These are phyloP conservation scores for Coemansia sp. DNA, from an alignment of 192 early-diverging fungal genomes.

Conservation along the genomic window DNA sequence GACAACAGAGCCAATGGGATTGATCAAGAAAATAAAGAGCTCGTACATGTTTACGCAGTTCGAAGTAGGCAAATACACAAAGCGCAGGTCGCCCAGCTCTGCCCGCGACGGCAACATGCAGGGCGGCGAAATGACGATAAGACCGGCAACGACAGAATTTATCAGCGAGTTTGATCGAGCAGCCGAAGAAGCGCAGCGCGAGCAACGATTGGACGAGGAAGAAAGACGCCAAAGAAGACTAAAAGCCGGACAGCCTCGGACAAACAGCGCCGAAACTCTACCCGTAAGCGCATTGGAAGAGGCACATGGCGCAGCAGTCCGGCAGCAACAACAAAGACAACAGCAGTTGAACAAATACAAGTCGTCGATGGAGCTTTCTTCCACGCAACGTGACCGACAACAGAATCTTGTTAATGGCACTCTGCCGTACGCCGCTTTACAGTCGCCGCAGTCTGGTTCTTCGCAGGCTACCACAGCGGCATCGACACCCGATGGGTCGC, in stretches of 20 bases:
- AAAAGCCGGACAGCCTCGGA: neutral
- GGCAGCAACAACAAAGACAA: neutral
- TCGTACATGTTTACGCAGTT: constrained; percentile 56
- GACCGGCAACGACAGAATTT: constrained; percentile 21
- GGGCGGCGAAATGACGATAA: neutral
- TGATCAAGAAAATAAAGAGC: constrained; percentile 51
- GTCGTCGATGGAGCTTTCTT: constrained; percentile 42
- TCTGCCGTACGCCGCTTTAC: constrained; percentile 17
- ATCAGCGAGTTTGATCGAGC: constrained; percentile 47
- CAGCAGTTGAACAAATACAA: constrained; percentile 7
- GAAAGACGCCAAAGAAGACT: constrained; percentile 14
- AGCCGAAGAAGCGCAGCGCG: constrained; percentile 25
- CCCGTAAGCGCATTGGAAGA: neutral
- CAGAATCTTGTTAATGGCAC: neutral
- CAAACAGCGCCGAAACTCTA: constrained; percentile 20
- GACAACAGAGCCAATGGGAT: constrained; percentile 28
- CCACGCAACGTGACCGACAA: constrained; percentile 23
- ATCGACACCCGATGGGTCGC: constrained; percentile 15
- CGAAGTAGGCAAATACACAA: constrained; percentile 59
- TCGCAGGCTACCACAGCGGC: constrained; percentile 18
- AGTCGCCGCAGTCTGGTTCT: constrained; percentile 8
- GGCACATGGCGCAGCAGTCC: neutral
- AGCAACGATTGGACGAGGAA: constrained; percentile 13
- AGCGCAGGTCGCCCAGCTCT: constrained; percentile 33
- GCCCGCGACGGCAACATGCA: neutral